These are phyloP conservation scores for Triangularia setosa DNA, from an alignment of 2,329 filamentous ascomycete species.

Conservation along the genomic window DNA sequence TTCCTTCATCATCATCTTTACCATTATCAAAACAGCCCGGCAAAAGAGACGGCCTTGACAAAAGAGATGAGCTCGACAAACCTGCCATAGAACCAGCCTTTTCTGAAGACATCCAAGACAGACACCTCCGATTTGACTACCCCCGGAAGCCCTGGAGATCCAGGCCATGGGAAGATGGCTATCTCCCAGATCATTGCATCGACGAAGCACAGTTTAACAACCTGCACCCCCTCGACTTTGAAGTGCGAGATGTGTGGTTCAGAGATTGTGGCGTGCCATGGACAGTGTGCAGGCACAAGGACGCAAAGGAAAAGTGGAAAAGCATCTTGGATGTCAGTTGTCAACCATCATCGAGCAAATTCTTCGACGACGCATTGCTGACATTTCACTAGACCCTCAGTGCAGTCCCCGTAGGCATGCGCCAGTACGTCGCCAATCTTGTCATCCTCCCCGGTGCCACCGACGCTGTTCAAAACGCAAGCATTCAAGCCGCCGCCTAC, in stretches of 20 bases:
- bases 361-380: too few species aligned
- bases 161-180: conserved; percentile 3
- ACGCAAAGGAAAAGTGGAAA: conserved; percentile 8
- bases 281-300: conserved; percentile 18
- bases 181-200: conserved; percentile 15
- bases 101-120: conserved; percentile 11
- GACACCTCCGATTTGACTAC: conserved; percentile 6
- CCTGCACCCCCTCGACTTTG: conserved; percentile 9
- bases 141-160: neutral
- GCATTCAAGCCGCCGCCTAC: conserved; percentile 12
- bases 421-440: conserved; percentile 16
- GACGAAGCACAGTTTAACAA: conserved; percentile 12
- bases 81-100: conserved; percentile 12
- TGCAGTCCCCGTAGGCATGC: conserved; percentile 21
- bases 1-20: neutral
- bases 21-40: neutral
- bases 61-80: conserved; percentile 6
- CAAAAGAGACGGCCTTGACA: neutral
- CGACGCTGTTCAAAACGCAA: neutral
- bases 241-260: conserved; percentile 15
- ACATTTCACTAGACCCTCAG: conserved; percentile 22
- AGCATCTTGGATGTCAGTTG: conserved; percentile 9
- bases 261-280: conserved; percentile 14
- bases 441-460: conserved; percentile 9
- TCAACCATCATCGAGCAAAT: neutral